These are phyloP conservation scores for Alternaria conjuncta DNA, from an alignment of 2,329 filamentous ascomycete genomes.

Conservation along the genomic window DNA sequence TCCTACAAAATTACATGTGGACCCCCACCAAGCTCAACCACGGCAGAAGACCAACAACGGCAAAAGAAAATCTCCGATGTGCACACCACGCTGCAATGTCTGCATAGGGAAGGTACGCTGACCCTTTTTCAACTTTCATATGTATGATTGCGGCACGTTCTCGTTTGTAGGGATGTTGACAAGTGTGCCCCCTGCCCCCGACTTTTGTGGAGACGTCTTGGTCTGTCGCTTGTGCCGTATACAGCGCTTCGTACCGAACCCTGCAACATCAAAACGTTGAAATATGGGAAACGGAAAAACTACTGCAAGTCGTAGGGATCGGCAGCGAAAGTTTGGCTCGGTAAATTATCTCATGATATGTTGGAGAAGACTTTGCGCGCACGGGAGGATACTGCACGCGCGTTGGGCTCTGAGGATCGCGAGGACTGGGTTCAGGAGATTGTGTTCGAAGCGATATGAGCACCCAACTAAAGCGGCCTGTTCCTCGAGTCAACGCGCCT, in stretches of 20 bases:
- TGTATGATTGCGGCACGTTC: neutral
- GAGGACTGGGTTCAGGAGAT: neutral
- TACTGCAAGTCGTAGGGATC: neutral
- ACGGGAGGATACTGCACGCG: neutral
- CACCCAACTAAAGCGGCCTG: neutral
- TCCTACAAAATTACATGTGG: constrained; percentile 2
- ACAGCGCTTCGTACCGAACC: neutral
- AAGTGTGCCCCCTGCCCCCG: neutral
- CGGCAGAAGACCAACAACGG: neutral
- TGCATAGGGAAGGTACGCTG: neutral
- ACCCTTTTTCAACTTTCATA: neutral
- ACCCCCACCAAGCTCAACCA: neutral
- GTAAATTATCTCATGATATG: neutral
- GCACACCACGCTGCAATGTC: neutral
- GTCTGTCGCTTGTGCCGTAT: neutral
- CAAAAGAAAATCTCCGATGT: neutral
- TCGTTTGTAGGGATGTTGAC: neutral
- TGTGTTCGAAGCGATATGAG: neutral
- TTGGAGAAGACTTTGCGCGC: neutral
- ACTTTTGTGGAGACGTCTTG: neutral
- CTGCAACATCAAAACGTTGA: neutral
- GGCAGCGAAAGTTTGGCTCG: neutral
- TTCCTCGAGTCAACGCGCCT: neutral
- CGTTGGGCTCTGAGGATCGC: neutral
- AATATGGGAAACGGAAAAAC: neutral